Evolutionary conservation across 495 filamentous ascomycete species (phyloP), one percentile per base, ranked within the genome.

Genomic region (Elasticomyces elasticus): DNA sequence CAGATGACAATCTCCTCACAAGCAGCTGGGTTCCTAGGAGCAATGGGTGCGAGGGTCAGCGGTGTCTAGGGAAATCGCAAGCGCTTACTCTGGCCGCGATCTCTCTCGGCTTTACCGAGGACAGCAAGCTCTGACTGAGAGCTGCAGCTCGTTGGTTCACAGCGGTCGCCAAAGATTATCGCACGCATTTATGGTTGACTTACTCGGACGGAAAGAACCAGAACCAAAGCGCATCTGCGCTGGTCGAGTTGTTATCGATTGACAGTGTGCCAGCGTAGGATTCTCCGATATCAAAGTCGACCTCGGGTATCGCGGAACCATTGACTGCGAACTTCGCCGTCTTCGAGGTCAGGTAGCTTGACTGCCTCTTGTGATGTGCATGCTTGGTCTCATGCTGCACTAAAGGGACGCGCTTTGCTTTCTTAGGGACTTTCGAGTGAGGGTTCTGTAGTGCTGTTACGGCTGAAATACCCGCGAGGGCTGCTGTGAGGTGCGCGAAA

Each of bases 141-240:
- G n/a, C n/a, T n/a, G n/a, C n/a, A n/a, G n/a, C n/a, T n/a, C n/a
- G n/a, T n/a, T n/a, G n/a, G n/a, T n/a, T n/a, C n/a, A n/a, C n/a
- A n/a, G n/a, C n/a, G n/a, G n/a, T n/a, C n/a, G n/a, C n/a, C n/a
- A n/a, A n/a, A n/a, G n/a, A n/a, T n/a, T n/a, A n/a, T n/a, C n/a
- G n/a, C n/a, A n/a, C n/a, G n/a, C n/a, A n/a, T n/a, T n/a, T n/a
- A n/a, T n/a, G n/a, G n/a, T n/a, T n/a, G n/a, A n/a, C n/a, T n/a
- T n/a, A n/a, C n/a, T 66, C 66, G 0, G 82, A 78, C 0, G 82
- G 83, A 56, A 85, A 87, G 68, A 83, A 87, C 85, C 86, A 90
- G 63, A 86, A 90, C 59, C 77, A 88, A n/a, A 89, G 67, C 49
- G 76, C 64, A 43, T 74, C 74, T 1, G 70, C 70, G 58, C 79